A percentile compares a stretch with the other conserved stretches of the same genome.
Evolutionary conservation across 371 early-diverging fungal genomes (phyloP).

Genomic region (Batkoa obscura): DNA sequence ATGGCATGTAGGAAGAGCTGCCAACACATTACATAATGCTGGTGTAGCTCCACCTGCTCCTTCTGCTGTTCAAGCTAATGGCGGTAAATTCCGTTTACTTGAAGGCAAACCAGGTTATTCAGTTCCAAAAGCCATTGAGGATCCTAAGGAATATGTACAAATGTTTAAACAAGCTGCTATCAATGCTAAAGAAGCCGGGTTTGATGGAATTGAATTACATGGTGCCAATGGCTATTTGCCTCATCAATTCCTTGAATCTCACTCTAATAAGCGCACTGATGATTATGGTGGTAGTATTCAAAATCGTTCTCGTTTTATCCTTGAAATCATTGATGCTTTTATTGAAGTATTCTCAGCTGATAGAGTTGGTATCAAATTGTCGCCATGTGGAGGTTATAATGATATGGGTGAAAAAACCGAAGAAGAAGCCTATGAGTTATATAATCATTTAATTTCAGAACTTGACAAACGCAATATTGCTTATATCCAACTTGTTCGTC

Average conservation of each 20-base stretch:
- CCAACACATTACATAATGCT: slow-evolving; percentile 1
- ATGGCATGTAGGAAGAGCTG: slow-evolving; percentile 22
- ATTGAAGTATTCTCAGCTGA: slow-evolving; percentile 60
- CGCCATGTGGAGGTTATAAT: slow-evolving; percentile 38
- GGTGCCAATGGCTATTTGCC: slow-evolving; percentile 40
- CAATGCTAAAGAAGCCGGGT: slow-evolving; percentile 18
- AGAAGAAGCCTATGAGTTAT: slow-evolving; percentile 40
- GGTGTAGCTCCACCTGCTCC: slow-evolving; percentile 7
- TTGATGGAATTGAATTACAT: slow-evolving; percentile 51
- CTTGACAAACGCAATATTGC: not conserved
- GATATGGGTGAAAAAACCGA: slow-evolving; percentile 28
- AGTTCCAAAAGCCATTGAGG: slow-evolving; percentile 4
- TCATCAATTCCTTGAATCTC: slow-evolving; percentile 27
- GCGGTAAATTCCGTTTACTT: not conserved
- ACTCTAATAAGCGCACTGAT: slow-evolving; percentile 35
- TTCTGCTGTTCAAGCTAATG: slow-evolving; percentile 2
- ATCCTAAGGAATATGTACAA: not conserved
- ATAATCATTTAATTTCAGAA: slow-evolving; percentile 16
- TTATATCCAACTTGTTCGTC: not conserved
- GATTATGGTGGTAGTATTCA: slow-evolving; percentile 30
- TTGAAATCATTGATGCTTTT: slow-evolving; percentile 31
- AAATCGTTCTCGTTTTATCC: slow-evolving; percentile 24
- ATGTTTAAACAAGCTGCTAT: not conserved
- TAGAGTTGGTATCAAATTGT: slow-evolving; percentile 28
- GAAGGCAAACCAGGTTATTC: slow-evolving; percentile 1